These are phyloP conservation scores for Ziziphus jujuba DNA, from an alignment of 306 rosid species.

Conservation along the genomic window DNA sequence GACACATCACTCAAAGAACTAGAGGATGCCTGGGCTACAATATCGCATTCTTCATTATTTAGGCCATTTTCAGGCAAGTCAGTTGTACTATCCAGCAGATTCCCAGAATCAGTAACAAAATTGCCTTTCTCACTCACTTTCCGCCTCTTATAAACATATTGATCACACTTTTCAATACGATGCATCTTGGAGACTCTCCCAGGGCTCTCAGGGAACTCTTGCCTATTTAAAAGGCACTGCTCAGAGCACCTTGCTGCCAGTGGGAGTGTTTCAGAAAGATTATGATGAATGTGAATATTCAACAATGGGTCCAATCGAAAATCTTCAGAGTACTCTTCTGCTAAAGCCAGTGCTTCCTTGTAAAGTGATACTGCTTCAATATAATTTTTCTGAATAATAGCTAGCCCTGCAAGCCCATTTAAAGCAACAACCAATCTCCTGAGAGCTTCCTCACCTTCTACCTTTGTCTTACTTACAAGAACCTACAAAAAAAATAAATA, in stretches of 20 bases:
- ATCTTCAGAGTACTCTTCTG: conserved; percentile 76
- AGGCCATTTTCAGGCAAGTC: conserved; percentile 33
- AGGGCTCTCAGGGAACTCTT: conserved; percentile 33
- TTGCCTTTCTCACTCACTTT: conserved; percentile 44
- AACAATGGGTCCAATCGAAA: conserved; percentile 89
- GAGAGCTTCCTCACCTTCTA: conserved; percentile 95
- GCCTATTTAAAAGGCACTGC: conserved; percentile 35
- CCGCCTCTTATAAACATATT: conserved; percentile 60
- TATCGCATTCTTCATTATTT: conserved; percentile 32
- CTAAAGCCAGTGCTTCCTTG: conserved; percentile 70
- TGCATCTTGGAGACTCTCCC: conserved; percentile 34
- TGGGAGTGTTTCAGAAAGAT: conserved; percentile 80
- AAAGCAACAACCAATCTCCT: conserved; percentile 78
- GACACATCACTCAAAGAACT: conserved; percentile 32
- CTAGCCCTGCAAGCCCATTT: conserved; percentile 89
- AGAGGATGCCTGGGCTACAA: conserved; percentile 28
- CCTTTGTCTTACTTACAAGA: conserved; percentile 85
- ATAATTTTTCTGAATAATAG: conserved; percentile 58
- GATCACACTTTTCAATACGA: conserved; percentile 41
- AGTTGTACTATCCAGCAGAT: conserved; percentile 29
- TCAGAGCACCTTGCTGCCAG: conserved; percentile 37
- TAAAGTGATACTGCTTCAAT: conserved; percentile 72
- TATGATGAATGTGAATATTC: conserved; percentile 83
- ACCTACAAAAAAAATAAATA: conserved; percentile 65
- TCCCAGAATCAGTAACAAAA: conserved; percentile 32